Evolutionary conservation across 2,329 filamentous ascomycete species (phyloP), one percentile per base, ranked within the genome.

Genomic region (Beauveria varroae): DNA sequence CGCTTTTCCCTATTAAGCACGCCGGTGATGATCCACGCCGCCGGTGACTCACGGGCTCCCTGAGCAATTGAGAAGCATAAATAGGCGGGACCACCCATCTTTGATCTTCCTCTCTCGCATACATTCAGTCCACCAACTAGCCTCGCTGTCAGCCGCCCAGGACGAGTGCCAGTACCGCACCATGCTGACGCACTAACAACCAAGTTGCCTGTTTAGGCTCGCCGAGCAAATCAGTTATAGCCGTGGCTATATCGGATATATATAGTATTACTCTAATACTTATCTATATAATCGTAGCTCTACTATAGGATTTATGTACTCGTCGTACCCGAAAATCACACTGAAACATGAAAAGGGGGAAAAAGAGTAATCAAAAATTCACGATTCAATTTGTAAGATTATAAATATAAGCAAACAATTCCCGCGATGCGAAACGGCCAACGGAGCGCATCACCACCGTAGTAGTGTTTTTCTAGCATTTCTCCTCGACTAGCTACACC

Each of bases 81-180:
- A 62, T 57, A 59, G 59, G 59, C 59, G 59, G 51, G 59, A 55
- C 51, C 37, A 4, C 53, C 59, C 52, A 59, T 53, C 47, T 28
- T n/a, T 6, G 18, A 7, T 44, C 16, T 44, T 51, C n/a, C 34
- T 37, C 37, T 59, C 47, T 44, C 52, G 47, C 47, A 52, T 37
- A 20, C 46, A 30, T 43, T 24, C 41, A 49, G 30, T 51, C 30
- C 46, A 22, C 30, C 37, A 41, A 5, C 43, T 20, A 58, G 18
- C 20, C 18, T 24, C 20, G 34, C 28, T 30, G 34, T 58, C 46
- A 58, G 56, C 30, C 22, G 16, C 5, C 30, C 9, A 26, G 2
- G 9, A 34, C 14, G 18, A 28, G 14, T 6, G 26, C 6, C 16
- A 16, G 10, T 5, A 10, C 56, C 12, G 16, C 24, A 44, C 18